A percentile compares a stretch with the other conserved stretches of the same genome.
phyloP scores from a whole-genome alignment of 2,329 filamentous ascomycete species.

The Leptographium radiaticola region DNA sequence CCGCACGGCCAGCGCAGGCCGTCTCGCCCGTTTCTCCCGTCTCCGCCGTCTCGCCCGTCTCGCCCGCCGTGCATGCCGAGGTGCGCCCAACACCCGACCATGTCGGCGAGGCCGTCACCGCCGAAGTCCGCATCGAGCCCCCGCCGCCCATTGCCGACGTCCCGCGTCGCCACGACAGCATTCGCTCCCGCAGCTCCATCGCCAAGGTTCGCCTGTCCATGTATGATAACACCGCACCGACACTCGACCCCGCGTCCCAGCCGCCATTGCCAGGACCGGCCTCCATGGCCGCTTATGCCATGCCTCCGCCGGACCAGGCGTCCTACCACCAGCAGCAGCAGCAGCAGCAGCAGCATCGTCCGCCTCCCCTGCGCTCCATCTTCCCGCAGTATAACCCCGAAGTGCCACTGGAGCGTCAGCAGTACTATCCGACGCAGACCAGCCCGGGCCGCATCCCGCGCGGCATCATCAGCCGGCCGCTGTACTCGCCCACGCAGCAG shows the following conservation, averaged over 20 bases:
- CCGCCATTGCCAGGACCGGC: conserved; percentile 7
- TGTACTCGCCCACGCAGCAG: conserved; percentile 33
- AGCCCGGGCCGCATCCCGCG: conserved; percentile 51
- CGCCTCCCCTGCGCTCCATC: conserved; percentile 50
- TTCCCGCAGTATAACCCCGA: conserved; percentile 63
- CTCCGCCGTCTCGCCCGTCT: neutral
- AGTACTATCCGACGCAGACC: conserved; percentile 55
- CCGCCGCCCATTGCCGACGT: conserved; percentile 28
- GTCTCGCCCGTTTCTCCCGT: neutral
- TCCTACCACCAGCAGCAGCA: conserved; percentile 12
- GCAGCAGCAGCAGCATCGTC: neutral
- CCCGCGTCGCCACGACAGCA: conserved; percentile 34
- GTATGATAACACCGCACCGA: conserved; percentile 13
- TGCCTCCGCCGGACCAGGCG: neutral
- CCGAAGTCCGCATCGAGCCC: conserved; percentile 21
- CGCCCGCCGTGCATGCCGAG: too few species aligned
- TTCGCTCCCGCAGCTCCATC: conserved; percentile 41
- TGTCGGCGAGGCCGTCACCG: conserved; percentile 9
- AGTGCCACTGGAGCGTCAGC: conserved; percentile 51
- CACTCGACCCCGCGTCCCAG: conserved; percentile 6
- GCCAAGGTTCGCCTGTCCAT: conserved; percentile 35
- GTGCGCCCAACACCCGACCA: too few species aligned
- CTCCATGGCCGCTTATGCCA: neutral
- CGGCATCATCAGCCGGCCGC: conserved; percentile 51
- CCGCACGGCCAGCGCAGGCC: conserved; percentile 5